Base-by-base conservation (phyloP, 257 asterid genomes). In the Vinca minor region DNA sequence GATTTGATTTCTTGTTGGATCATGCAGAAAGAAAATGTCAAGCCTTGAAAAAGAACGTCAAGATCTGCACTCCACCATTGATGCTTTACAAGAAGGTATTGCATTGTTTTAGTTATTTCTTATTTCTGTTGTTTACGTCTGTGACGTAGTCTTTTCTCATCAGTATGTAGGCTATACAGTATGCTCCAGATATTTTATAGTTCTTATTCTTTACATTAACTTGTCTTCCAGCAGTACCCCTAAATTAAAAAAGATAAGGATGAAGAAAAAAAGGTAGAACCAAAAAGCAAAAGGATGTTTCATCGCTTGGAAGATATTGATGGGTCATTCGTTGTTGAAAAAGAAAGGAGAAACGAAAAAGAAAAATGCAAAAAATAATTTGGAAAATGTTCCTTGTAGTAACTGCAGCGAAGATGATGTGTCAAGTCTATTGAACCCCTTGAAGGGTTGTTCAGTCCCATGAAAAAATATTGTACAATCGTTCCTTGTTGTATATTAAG, bases 11-110 rank as follows among this genome's bases (percentile, higher is more conserved):
- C 47, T 38, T 17, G 17, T 44, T 70, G 67, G 25, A 53, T 20
- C 31, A 48, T 67, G 69, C 83, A 93, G 98, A 80, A 89, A 84
- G 77, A 87, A 75, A 80, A 75, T 89, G 70, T 79, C 87, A n/a
- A 84, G 84, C 77, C 82, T 93, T 62, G 97, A 93, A 78, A 93
- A 76, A 76, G 98, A 93, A 58, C 89, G 92, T 61, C 94, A 81
- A 82, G 96, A 89, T 84, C 82, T 89, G 76, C 89, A 73, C 59
- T 85, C 96, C 62, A 93, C 97, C 26, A 78, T 93, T 64, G 79
- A 82, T 76, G 97, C 97, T 72, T 80, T 93, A 73, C 89, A 83
- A 83, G 97, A 93, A 87, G 98, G 98, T 89, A 71, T 21, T 38
- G 4, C 53, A 32, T 42, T 29, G 59, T 23, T 2, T 67, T 49